A percentile compares a stretch with the other conserved stretches of the same genome.
Evolutionary conservation across 495 filamentous ascomycete species (phyloP).

Genomic region (Cetradonia linearis): DNA sequence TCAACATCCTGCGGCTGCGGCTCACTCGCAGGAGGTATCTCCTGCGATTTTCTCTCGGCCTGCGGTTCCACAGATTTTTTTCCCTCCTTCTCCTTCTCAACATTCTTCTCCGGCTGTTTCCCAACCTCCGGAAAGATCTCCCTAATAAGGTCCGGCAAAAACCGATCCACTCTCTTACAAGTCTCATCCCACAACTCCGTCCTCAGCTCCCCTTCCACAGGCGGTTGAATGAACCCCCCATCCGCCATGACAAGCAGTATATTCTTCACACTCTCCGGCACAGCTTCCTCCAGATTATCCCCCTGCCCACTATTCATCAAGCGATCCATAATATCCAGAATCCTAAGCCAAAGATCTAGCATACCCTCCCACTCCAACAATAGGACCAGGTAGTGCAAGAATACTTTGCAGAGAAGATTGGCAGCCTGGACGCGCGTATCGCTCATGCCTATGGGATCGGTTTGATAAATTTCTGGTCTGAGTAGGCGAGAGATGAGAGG

Average conservation of each 20-base stretch:
- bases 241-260: slow-evolving; percentile 92
- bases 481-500: slow-evolving; percentile 82
- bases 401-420: slow-evolving; percentile 86
- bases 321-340: slow-evolving; percentile 89
- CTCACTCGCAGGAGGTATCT: not conserved
- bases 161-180: slow-evolving; percentile 80
- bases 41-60: not conserved
- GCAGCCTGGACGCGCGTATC: slow-evolving; percentile 90
- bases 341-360: slow-evolving; percentile 85
- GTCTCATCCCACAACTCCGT: slow-evolving; percentile 51
- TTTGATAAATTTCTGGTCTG: slow-evolving; percentile 91
- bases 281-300: slow-evolving; percentile 84
- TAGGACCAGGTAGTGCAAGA: slow-evolving; percentile 83
- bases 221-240: slow-evolving; percentile 71
- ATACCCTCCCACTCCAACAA: slow-evolving; percentile 81
- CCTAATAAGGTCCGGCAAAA: slow-evolving; percentile 64
- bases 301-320: slow-evolving; percentile 95
- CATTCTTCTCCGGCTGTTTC: not conserved
- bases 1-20: slow-evolving; percentile 3
- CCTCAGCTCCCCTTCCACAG: slow-evolving; percentile 47
- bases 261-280: slow-evolving; percentile 93
- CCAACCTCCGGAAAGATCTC: slow-evolving; percentile 38
- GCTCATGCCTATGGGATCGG: slow-evolving; percentile 86
- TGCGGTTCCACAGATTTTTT: too few relatives aligned
- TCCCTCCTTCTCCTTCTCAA: not conserved